Evolutionary conservation across 805 yeast species (phyloP).

Genomic region (Ogataea corticis): DNA sequence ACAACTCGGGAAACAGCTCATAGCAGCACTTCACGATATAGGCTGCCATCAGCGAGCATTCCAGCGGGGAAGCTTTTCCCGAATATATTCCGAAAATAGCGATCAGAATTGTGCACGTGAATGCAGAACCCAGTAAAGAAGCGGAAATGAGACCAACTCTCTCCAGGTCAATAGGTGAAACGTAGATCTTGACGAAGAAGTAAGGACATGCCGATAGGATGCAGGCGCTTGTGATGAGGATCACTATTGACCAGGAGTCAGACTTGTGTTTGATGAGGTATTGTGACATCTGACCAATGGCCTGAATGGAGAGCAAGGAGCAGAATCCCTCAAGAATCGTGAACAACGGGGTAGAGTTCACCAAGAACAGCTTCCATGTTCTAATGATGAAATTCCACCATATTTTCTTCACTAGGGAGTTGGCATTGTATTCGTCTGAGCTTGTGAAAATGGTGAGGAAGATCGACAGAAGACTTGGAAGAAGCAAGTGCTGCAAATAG

Average conservation of each 20-base stretch:
- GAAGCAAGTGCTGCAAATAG: constrained; percentile 76
- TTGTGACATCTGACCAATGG: constrained; percentile 78
- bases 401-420: constrained; percentile 20
- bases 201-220: constrained; percentile 75
- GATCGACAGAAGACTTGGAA: constrained; percentile 78
- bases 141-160: constrained; percentile 72
- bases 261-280: constrained; percentile 65
- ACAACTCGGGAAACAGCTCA: constrained; percentile 87
- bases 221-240: constrained; percentile 70
- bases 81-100: constrained; percentile 84
- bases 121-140: constrained; percentile 79
- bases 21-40: constrained; percentile 92
- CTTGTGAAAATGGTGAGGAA: constrained; percentile 57
- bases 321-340: constrained; percentile 92
- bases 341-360: constrained; percentile 85
- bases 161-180: constrained; percentile 62
- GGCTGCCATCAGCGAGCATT: constrained; percentile 80
- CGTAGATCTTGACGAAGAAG: constrained; percentile 80
- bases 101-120: constrained; percentile 71
- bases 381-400: constrained; percentile 45
- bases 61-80: constrained; percentile 86
- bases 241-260: constrained; percentile 77
- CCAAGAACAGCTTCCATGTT: constrained; percentile 71
- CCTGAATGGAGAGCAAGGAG: constrained; percentile 86
- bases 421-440: constrained; percentile 23